phyloP scores from a whole-genome alignment of 2,329 filamentous ascomycete species.

The Phialophora macrospora region DNA sequence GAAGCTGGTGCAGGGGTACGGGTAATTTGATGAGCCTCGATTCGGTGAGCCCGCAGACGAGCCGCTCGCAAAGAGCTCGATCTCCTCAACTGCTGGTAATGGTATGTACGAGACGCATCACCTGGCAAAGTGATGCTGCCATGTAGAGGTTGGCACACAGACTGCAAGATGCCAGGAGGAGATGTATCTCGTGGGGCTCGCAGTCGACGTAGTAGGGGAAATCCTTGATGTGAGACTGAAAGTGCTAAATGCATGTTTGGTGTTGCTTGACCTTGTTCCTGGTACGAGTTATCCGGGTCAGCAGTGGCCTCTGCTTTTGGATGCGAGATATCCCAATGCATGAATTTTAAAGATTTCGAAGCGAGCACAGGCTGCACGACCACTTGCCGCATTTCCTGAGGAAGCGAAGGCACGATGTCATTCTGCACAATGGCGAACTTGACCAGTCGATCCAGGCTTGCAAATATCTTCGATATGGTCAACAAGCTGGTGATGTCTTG shows the following conservation, averaged over 20 bases:
- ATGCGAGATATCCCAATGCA: conserved; percentile 68
- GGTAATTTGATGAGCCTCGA: conserved; percentile 26
- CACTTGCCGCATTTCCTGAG: conserved; percentile 40
- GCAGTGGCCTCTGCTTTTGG: conserved; percentile 40
- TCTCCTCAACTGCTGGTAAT: conserved; percentile 42
- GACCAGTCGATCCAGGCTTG: conserved; percentile 52
- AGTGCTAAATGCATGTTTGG: conserved; percentile 36
- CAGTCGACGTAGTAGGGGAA: conserved; percentile 48
- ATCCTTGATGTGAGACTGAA: conserved; percentile 49
- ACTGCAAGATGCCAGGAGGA: conserved; percentile 51
- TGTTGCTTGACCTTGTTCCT: neutral
- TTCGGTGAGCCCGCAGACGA: conserved; percentile 51
- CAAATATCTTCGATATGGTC: conserved; percentile 59
- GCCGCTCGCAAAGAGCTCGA: conserved; percentile 53
- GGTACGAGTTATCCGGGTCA: neutral
- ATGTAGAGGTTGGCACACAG: conserved; percentile 49
- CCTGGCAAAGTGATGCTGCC: conserved; percentile 48
- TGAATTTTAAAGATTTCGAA: conserved; percentile 54
- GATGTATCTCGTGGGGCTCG: conserved; percentile 53
- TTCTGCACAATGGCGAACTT: conserved; percentile 59
- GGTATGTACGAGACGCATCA: conserved; percentile 47
- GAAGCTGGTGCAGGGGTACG: neutral
- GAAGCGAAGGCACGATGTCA: conserved; percentile 53
- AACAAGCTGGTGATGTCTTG: conserved; percentile 58
- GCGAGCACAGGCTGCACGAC: conserved; percentile 56